Base-by-base conservation (phyloP, 2,329 filamentous ascomycete genomes). In the Chaetomiaceae sp. region DNA sequence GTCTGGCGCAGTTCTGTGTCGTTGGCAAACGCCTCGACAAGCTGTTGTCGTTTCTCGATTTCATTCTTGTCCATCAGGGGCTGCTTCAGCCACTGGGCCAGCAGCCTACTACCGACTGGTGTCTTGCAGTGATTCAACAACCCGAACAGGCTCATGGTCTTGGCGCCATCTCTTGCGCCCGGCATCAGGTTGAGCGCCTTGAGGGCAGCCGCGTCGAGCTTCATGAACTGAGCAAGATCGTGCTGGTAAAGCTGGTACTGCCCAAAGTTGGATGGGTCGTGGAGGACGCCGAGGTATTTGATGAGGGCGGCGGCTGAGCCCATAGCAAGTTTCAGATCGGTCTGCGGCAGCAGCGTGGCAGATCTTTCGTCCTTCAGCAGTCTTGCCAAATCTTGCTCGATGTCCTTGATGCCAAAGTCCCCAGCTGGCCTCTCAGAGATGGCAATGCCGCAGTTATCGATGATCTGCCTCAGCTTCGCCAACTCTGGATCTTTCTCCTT, bases 181-280 rank as follows among this genome's bases (percentile, higher is more conserved):
- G 94, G 95, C 91, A 99, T 97, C 33, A 99, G 79, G 64, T 99
- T 99, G 49, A 99, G 78, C 0, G 94, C 94, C 65, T 95, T 92
- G 38, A 99, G 75, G 0, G 94, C 94, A 1, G 94, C 90, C 0
- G 95, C 90, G 70, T 99, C 94, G 4, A 99, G 78, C 71, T 96
- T 99, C 94, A 99, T 99, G 69, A 90, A 99, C 64, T 99, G 91
- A 2, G 91, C 86, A 40, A 99, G 74, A 66, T 99, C 94, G 69
- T 99, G 94, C 70, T 99, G 94, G 66, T 97, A 99, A 14, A 99
- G 80, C 68, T 92, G 89, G 66, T 95, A 99, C 66, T 99, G 92
- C 3, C 95, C 94, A 69, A 96, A 97, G 70, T 99, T 99, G 51
- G 89, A 90, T 1, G 89, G 76, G 67, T 99, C 94, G 27, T 94